These are phyloP conservation scores for Fusarium praegraminearum DNA, from an alignment of 2,329 filamentous ascomycete genomes.

Conservation along the genomic window DNA sequence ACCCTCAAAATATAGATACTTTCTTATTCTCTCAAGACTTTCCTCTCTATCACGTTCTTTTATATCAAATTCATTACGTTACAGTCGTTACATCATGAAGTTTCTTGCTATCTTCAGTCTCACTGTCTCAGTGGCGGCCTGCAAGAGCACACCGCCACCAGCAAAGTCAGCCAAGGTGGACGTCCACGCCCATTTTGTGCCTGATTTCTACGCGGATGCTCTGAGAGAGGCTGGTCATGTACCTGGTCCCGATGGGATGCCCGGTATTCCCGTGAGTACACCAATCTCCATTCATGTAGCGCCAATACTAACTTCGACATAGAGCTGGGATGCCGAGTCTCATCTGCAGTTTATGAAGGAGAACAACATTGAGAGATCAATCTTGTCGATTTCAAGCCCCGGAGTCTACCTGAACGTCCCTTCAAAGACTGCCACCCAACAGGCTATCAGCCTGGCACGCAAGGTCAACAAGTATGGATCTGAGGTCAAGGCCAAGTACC, in stretches of 20 bases:
- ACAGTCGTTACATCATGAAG: neutral
- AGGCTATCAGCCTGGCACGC: neutral
- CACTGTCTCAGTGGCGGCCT: neutral
- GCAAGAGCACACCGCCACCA: neutral
- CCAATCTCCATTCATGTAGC: fast-evolving
- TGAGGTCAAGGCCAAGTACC: constrained; percentile 12
- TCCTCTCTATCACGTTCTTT: neutral
- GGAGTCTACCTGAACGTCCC: constrained; percentile 23
- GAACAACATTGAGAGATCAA: constrained; percentile 11
- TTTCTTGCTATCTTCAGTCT: neutral
- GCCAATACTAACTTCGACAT: fast-evolving
- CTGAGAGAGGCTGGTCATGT: constrained; percentile 10
- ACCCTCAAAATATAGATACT: fast-evolving
- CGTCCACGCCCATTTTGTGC: constrained; percentile 17
- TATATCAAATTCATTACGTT: neutral
- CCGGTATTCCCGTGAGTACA: neutral
- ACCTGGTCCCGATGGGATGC: constrained; percentile 17
- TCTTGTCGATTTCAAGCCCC: constrained; percentile 15
- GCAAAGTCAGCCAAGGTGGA: constrained; percentile 15
- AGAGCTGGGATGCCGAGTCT: constrained; percentile 19
- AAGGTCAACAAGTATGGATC: constrained; percentile 15
- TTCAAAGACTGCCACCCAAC: neutral
- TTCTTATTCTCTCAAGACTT: neutral
- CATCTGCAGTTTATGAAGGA: constrained; percentile 24
- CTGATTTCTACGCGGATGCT: constrained; percentile 10